phyloP scores from a whole-genome alignment of 176 grass and related monocot genomes.

The bread wheat (Triticum aestivum) region IWGSC_CS_RefSeq_v2.1 NC_057806.1:541442893-541443392 shows the following conservation, averaged over 20 bases:
- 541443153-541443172: not conserved
- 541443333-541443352: not conserved
- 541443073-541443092: slow-evolving; percentile 51
- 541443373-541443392: slow-evolving; percentile 8
- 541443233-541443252: slow-evolving; percentile 90
- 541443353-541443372: not conserved
- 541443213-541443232: slow-evolving; percentile 41
- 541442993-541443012: slow-evolving; percentile 46
- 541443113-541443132: slow-evolving; percentile 61
- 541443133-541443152: slow-evolving; percentile 29
- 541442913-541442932: not conserved
- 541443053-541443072: slow-evolving; percentile 40
- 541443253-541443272: slow-evolving; percentile 63
- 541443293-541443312: slow-evolving; percentile 46
- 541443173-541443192: not conserved
- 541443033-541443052: slow-evolving; percentile 34
- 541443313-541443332: slow-evolving; percentile 46
- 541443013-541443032: slow-evolving; percentile 49
- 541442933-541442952: slow-evolving; percentile 64
- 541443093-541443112: slow-evolving; percentile 72
- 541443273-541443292: slow-evolving; percentile 67
- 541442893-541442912: slow-evolving; percentile 10
- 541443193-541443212: no score
- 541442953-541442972: slow-evolving; percentile 72
- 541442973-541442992: slow-evolving; percentile 76